Evolutionary conservation across 2,329 filamentous ascomycete genomes (phyloP).

Genomic region (Fusarium buharicum): DNA sequence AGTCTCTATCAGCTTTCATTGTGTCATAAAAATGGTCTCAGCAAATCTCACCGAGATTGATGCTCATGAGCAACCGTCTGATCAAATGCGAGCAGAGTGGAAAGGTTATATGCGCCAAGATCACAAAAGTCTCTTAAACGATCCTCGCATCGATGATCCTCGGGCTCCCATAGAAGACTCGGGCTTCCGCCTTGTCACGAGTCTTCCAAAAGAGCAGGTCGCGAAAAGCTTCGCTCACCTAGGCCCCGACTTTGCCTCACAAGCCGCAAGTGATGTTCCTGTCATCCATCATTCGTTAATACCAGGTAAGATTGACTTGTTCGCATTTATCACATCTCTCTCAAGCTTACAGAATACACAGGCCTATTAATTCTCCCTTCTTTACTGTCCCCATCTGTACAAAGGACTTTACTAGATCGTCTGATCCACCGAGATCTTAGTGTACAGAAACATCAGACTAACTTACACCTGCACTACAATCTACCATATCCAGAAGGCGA

Average conservation of each 20-base stretch:
- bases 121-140: constrained; percentile 59
- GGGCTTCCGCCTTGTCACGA: constrained; percentile 59
- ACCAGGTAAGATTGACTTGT: constrained; percentile 65
- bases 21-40: constrained; percentile 40
- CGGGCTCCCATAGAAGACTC: constrained; percentile 51
- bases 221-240: constrained; percentile 57
- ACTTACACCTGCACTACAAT: constrained; percentile 85
- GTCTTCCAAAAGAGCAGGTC: constrained; percentile 57
- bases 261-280: constrained; percentile 54
- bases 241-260: constrained; percentile 47
- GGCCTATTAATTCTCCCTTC: constrained; percentile 83
- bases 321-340: neutral
- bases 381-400: constrained; percentile 75
- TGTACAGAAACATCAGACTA: constrained; percentile 81
- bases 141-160: constrained; percentile 68
- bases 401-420: constrained; percentile 74
- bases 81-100: constrained; percentile 75
- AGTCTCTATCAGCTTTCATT: neutral
- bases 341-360: constrained; percentile 50
- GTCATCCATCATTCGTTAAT: constrained; percentile 74
- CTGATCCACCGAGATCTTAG: constrained; percentile 82
- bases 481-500: constrained; percentile 65
- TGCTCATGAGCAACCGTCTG: constrained; percentile 81
- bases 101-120: constrained; percentile 76
- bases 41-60: constrained; percentile 64